Conservation (phyloP, 2,329 filamentous ascomycete species). For the Leptodontidium sp. region DNA sequence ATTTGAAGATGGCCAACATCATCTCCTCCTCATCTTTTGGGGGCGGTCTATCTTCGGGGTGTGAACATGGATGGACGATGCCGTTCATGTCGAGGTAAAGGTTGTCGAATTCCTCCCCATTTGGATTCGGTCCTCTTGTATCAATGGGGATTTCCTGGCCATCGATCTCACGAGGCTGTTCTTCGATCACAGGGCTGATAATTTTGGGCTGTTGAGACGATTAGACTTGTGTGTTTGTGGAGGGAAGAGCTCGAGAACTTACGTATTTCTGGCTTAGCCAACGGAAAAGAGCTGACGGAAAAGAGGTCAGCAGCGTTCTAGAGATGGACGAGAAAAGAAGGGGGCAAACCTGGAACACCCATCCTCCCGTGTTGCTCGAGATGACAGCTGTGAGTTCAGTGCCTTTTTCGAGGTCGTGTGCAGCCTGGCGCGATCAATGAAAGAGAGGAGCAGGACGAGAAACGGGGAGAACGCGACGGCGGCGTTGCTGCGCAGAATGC, state of each 20-base stretch:
- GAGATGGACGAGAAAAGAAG: neutral
- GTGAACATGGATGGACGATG: conserved; percentile 98
- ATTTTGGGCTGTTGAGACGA: conserved; percentile 96
- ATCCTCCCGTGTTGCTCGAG: conserved; percentile 30
- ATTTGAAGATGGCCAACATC: conserved; percentile 98
- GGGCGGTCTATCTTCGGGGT: conserved; percentile 91
- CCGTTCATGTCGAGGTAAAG: conserved; percentile 99
- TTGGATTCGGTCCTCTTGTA: conserved; percentile 85
- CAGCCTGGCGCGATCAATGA: conserved; percentile 8
- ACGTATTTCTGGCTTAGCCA: conserved; percentile 99
- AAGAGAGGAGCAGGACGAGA: neutral
- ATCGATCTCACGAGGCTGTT: conserved; percentile 82
- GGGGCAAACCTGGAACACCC: conserved; percentile 44
- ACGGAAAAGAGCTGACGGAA: conserved; percentile 62
- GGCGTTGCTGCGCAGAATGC: neutral
- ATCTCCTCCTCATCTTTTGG: conserved; percentile 97
- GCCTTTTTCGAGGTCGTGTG: neutral
- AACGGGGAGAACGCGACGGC: conserved; percentile 1
- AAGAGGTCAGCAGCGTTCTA: conserved; percentile 21
- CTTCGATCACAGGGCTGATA: conserved; percentile 80
- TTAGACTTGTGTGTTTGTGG: conserved; percentile 66
- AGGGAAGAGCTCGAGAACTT: conserved; percentile 49
- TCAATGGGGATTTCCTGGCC: conserved; percentile 87
- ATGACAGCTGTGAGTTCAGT: neutral
- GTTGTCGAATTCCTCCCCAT: conserved; percentile 98